phyloP scores from a whole-genome alignment of 352 stramenopile genomes.

The Pythium chondricola region DNA sequence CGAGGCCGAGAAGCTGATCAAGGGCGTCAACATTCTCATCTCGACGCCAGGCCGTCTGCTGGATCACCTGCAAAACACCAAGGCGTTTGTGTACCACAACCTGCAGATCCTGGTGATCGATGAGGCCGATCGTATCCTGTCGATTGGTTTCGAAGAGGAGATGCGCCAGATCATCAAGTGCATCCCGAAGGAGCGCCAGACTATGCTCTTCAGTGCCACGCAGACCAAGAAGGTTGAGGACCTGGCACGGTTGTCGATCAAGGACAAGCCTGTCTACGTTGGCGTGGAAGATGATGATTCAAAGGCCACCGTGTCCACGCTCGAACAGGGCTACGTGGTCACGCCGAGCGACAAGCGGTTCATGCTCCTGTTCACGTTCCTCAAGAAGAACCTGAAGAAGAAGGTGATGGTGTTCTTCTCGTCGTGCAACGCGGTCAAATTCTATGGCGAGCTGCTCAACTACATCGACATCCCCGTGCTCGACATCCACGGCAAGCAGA shows the following conservation, averaged over 20 bases:
- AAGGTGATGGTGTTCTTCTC: conserved; percentile 97
- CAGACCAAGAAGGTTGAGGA: conserved; percentile 99
- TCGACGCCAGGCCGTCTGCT: conserved; percentile 96
- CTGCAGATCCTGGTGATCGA: conserved; percentile 97
- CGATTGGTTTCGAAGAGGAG: conserved; percentile 99
- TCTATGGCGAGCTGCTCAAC: conserved; percentile 98
- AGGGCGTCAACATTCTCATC: conserved; percentile 97
- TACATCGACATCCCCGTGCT: conserved; percentile 99
- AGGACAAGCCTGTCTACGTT: conserved; percentile 96
- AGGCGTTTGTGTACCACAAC: conserved; percentile 97
- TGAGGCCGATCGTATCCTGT: conserved; percentile 98
- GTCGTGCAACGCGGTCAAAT: conserved; percentile 96
- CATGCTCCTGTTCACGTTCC: conserved; percentile 98
- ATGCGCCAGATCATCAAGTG: conserved; percentile 98
- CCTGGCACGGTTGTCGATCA: conserved; percentile 90
- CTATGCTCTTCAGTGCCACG: conserved; percentile 98
- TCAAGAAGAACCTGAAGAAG: conserved; percentile 99
- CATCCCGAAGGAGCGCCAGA: conserved; percentile 97
- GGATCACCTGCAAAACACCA: conserved; percentile 98
- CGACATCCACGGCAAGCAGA: conserved; percentile 99
- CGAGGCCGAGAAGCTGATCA: conserved; percentile 92
- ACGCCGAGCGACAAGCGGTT: conserved; percentile 97
- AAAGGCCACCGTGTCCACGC: conserved; percentile 89
- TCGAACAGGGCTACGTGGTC: conserved; percentile 98
- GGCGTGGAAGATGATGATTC: conserved; percentile 91